These are phyloP conservation scores for Aspergillus coremiiformis DNA, from an alignment of 495 filamentous ascomycete species.

Conservation along the genomic window DNA sequence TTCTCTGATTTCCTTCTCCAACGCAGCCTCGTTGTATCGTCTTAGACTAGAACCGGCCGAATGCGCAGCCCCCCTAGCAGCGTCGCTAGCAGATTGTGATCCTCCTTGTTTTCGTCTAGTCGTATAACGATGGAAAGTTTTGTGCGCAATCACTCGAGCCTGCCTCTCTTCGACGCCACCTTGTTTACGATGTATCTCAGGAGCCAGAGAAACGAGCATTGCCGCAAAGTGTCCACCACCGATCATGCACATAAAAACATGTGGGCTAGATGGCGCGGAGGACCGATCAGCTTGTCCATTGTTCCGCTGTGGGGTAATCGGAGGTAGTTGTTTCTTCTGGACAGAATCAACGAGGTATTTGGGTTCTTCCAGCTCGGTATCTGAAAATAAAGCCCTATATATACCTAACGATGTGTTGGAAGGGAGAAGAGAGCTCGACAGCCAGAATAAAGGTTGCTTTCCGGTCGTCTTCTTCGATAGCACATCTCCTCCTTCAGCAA, in stretches of 20 bases:
- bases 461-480: constrained; percentile 49
- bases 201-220: constrained; percentile 85
- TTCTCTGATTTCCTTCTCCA: constrained; percentile 73
- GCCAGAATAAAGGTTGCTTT: constrained; percentile 78
- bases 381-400: constrained; percentile 76
- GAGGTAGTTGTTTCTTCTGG: constrained; percentile 64
- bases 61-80: constrained; percentile 83
- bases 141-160: constrained; percentile 82
- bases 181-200: constrained; percentile 63
- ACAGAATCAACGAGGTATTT: constrained; percentile 55
- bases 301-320: constrained; percentile 44
- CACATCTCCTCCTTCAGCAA: constrained; percentile 44
- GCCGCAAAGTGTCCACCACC: constrained; percentile 96
- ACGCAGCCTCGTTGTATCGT: constrained; percentile 86
- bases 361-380: constrained; percentile 58
- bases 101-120: constrained; percentile 94
- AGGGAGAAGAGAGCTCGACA: constrained; percentile 66
- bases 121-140: constrained; percentile 96
- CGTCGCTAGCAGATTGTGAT: constrained; percentile 85
- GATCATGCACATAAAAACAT: constrained; percentile 96
- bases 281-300: constrained; percentile 41
- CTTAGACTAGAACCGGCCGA: constrained; percentile 86
- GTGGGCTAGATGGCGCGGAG: constrained; percentile 55
- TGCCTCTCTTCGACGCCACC: constrained; percentile 68
- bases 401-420: constrained; percentile 73